A percentile compares a stretch with the other conserved stretches of the same genome.
Evolutionary conservation across 176 grass and related monocot genomes (phyloP).

Genomic region (Triticum turgidum): DNA sequence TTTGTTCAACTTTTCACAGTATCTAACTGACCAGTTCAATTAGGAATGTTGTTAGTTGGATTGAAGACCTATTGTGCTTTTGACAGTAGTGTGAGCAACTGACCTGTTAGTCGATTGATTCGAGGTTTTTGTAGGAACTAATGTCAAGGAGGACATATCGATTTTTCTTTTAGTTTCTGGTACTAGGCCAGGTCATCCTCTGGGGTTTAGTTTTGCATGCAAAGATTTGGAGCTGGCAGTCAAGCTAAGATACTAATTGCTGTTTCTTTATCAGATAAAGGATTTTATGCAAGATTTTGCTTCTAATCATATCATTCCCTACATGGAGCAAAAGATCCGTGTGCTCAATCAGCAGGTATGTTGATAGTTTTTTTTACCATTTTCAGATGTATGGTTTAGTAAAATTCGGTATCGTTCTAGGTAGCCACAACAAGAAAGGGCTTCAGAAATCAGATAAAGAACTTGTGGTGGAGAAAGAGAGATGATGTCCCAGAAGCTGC

Average conservation of each 20-base stretch:
- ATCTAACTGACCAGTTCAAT: constrained; percentile 6
- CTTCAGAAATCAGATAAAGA: constrained; percentile 98
- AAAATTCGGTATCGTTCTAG: constrained; percentile 48
- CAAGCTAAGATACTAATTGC: constrained; percentile 1
- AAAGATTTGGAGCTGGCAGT: neutral
- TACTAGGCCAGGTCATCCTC: constrained; percentile 11
- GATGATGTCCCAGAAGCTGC: constrained; percentile 83
- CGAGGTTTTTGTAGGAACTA: neutral
- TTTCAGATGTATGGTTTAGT: constrained; percentile 22
- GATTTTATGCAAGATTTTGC: constrained; percentile 96
- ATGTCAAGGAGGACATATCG: neutral
- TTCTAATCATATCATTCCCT: constrained; percentile 96
- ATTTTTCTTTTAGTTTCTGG: neutral
- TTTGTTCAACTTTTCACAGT: constrained; percentile 3
- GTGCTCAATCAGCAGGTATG: constrained; percentile 96
- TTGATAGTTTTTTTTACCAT: constrained; percentile 5
- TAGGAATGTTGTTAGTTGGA: neutral
- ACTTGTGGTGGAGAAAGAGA: constrained; percentile 99
- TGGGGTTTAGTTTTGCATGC: neutral
- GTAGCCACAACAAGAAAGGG: constrained; percentile 89
- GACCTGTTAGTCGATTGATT: constrained; percentile 19
- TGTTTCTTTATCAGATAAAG: constrained; percentile 68
- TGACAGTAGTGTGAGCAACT: neutral
- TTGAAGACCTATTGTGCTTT: constrained; percentile 20
- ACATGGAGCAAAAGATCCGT: constrained; percentile 98